Percentiles rank a stretch among this genome's conserved stretches.
These are phyloP conservation scores for Mycena venus DNA, from an alignment of 768 basidiomycete species.

Conservation along the genomic window DNA sequence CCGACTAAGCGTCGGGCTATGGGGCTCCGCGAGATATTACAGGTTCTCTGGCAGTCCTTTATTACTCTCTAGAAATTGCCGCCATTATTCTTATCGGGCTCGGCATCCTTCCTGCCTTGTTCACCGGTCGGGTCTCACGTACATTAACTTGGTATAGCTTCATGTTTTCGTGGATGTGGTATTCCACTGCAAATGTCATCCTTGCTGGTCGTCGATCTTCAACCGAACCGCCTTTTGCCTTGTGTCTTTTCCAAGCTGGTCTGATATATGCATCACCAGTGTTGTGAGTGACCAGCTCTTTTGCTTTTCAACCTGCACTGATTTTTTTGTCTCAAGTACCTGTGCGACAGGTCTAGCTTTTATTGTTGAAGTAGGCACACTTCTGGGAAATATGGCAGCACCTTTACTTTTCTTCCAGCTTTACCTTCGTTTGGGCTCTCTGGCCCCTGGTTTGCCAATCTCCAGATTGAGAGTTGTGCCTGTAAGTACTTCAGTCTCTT, in stretches of 20 bases:
- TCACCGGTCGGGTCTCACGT: constrained; percentile 9
- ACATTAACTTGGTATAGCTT: constrained; percentile 23
- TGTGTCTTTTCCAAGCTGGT: constrained; percentile 16
- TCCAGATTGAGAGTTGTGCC: background rate
- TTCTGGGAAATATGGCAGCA: background rate
- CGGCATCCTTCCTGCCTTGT: constrained; percentile 14
- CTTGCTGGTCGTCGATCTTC: constrained; percentile 15
- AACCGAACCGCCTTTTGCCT: background rate
- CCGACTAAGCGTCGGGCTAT: background rate
- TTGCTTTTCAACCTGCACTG: background rate
- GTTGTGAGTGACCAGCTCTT: constrained; percentile 1
- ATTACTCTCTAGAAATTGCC: background rate
- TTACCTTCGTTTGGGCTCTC: background rate
- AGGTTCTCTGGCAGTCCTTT: background rate
- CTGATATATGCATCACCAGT: constrained; percentile 25
- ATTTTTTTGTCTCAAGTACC: background rate
- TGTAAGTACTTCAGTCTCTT: background rate
- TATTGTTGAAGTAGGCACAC: background rate
- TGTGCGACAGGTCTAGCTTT: background rate
- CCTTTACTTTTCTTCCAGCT: background rate
- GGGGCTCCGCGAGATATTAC: background rate
- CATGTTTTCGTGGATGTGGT: constrained; percentile 26
- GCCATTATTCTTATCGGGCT: constrained; percentile 2
- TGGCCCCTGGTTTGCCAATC: background rate
- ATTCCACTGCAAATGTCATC: constrained; percentile 5